These are phyloP conservation scores for Melastoma malabathricum DNA, from an alignment of 345 rosid species.

Conservation along the genomic window DNA sequence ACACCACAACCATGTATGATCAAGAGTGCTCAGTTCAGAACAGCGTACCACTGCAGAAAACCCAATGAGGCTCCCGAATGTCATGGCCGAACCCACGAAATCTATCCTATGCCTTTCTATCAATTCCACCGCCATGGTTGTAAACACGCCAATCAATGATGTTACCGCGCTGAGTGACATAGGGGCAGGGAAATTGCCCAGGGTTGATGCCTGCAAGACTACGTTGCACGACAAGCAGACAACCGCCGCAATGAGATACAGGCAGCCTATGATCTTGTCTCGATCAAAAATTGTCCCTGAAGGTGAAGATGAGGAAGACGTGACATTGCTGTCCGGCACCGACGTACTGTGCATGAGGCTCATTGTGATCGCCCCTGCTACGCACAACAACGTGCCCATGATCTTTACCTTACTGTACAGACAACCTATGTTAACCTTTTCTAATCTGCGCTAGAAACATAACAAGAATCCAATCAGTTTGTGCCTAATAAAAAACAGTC, in stretches of 20 bases:
- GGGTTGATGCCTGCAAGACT: conserved; percentile 66
- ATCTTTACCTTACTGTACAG: conserved; percentile 74
- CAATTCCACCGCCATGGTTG: conserved; percentile 35
- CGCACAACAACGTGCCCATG: conserved; percentile 68
- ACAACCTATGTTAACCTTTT: conserved; percentile 66
- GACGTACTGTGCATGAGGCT: conserved; percentile 38
- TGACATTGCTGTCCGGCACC: conserved; percentile 6
- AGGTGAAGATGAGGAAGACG: conserved; percentile 3
- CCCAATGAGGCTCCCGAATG: conserved; percentile 23
- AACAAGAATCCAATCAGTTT: not conserved
- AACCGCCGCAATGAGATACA: conserved; percentile 67
- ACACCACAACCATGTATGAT: not conserved
- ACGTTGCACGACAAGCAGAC: conserved; percentile 48
- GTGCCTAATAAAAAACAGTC: too few relatives aligned
- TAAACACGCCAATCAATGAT: conserved; percentile 59
- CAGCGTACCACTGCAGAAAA: conserved; percentile 42
- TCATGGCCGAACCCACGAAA: conserved; percentile 24
- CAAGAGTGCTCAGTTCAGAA: not conserved
- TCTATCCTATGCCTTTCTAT: conserved; percentile 23
- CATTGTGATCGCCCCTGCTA: conserved; percentile 66
- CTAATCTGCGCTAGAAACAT: conserved; percentile 36
- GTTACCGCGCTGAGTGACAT: conserved; percentile 64
- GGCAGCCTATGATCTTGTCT: conserved; percentile 58
- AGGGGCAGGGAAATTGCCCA: conserved; percentile 79
- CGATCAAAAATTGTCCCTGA: conserved; percentile 18